Conservation (phyloP, 2,329 filamentous ascomycete genomes). For the Colletotrichum tabaci region DNA sequence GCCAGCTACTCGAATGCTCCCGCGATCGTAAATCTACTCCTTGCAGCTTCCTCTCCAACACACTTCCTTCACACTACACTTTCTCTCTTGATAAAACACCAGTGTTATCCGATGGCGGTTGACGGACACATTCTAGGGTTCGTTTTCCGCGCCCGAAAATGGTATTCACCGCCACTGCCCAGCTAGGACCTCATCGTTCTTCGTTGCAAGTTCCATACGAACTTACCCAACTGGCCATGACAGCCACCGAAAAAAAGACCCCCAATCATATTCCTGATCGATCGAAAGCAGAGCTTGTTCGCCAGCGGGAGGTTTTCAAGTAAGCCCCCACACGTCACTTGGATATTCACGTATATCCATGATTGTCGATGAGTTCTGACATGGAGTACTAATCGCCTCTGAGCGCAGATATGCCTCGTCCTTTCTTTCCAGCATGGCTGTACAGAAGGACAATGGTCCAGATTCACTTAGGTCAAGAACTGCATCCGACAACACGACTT, state of each 20-base stretch:
- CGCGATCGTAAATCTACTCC: too few relatives aligned
- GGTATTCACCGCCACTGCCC: too few relatives aligned
- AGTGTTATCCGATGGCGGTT: too few relatives aligned
- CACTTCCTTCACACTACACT: too few relatives aligned
- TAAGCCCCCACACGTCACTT: neutral
- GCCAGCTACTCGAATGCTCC: too few relatives aligned
- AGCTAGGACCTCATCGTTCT: too few relatives aligned
- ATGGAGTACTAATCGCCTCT: too few relatives aligned
- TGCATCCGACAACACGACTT: slow-evolving; percentile 20
- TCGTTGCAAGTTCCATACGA: neutral
- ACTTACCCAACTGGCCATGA: neutral
- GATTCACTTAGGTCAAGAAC: neutral
- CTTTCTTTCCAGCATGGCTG: neutral
- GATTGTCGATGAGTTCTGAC: neutral
- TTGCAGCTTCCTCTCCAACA: too few relatives aligned
- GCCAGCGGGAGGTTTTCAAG: neutral
- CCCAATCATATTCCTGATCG: neutral
- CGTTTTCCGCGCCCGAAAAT: too few relatives aligned
- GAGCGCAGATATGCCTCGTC: neutral
- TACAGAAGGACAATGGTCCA: neutral
- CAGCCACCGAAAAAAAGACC: neutral
- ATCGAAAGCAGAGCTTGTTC: neutral
- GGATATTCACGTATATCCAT: neutral
- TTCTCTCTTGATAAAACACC: too few relatives aligned
- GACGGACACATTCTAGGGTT: too few relatives aligned